Evolutionary conservation across 768 basidiomycete species (phyloP).

Genomic region (Lepiota brunneoincarnata): DNA sequence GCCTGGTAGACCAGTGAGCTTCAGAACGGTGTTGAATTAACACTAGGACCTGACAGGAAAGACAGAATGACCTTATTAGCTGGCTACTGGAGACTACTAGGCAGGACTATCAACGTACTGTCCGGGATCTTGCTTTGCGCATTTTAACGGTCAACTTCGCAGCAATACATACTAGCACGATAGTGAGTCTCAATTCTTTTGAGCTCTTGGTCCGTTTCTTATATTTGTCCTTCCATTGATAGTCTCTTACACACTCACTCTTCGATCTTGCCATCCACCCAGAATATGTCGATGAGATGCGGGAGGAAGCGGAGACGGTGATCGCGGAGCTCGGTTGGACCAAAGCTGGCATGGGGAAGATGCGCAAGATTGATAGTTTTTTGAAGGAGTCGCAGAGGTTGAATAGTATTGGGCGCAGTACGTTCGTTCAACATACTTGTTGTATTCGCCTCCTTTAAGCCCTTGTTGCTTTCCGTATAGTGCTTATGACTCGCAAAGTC

Average conservation of each 20-base stretch:
- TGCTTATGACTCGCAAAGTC: slow-evolving; percentile 19
- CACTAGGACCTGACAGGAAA: background rate
- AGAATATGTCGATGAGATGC: slow-evolving; percentile 25
- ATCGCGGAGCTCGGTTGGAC: slow-evolving; percentile 35
- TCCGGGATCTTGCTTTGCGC: slow-evolving; percentile 20
- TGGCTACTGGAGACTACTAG: slow-evolving; percentile 43
- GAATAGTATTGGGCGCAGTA: slow-evolving; percentile 23
- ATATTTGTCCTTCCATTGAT: background rate
- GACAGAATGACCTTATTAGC: slow-evolving; percentile 42
- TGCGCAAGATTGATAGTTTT: slow-evolving; percentile 44
- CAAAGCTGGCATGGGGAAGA: slow-evolving; percentile 35
- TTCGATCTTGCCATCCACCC: slow-evolving; percentile 28
- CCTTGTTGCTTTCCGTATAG: slow-evolving; percentile 11
- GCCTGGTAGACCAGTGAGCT: slow-evolving; percentile 29
- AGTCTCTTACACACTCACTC: slow-evolving; percentile 15
- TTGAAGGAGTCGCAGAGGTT: slow-evolving; percentile 38
- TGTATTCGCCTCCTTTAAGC: background rate
- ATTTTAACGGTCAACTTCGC: slow-evolving; percentile 36
- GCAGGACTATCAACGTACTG: slow-evolving; percentile 24
- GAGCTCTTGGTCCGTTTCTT: background rate
- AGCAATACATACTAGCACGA: slow-evolving; percentile 38
- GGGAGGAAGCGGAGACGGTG: slow-evolving; percentile 29
- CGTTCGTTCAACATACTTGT: background rate
- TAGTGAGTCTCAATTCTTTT: slow-evolving; percentile 26
- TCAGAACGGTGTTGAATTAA: background rate